These are phyloP conservation scores for Diplodia scrobiculata DNA, from an alignment of 2,329 filamentous ascomycete species.

Conservation along the genomic window DNA sequence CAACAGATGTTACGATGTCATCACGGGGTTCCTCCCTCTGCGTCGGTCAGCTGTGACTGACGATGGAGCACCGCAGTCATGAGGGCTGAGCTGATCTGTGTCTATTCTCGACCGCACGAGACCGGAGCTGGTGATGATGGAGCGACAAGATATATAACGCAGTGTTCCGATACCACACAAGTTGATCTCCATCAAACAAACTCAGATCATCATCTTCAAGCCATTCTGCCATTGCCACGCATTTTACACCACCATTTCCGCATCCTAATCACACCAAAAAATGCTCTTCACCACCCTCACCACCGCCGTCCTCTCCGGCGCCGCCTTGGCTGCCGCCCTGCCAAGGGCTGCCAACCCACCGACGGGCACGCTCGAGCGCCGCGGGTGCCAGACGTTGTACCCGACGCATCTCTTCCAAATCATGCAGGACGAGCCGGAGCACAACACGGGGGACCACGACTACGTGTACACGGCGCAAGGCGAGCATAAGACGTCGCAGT, in stretches of 20 bases:
- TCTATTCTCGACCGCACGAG: background rate
- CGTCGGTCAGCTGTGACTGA: background rate
- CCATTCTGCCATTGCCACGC: no score
- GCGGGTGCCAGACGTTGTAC: slow-evolving; percentile 34
- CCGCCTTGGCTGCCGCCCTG: slow-evolving; percentile 31
- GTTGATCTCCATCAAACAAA: background rate
- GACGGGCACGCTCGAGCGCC: slow-evolving; percentile 30
- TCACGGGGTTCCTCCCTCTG: background rate
- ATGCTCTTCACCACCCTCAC: slow-evolving; percentile 35
- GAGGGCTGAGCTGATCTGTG: background rate
- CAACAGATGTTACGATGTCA: slow-evolving; percentile 21
- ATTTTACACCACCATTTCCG: no score
- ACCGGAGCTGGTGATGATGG: background rate
- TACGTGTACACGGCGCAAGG: slow-evolving; percentile 11
- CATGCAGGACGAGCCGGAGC: slow-evolving; percentile 33
- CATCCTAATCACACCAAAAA: background rate
- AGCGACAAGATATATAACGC: background rate
- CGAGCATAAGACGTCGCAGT: slow-evolving; percentile 30
- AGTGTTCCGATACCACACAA: background rate
- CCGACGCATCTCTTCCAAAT: slow-evolving; percentile 33
- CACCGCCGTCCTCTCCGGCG: slow-evolving; percentile 30
- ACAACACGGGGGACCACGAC: slow-evolving; percentile 32
- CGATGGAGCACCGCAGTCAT: background rate
- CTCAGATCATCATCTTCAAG: background rate
- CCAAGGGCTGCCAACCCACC: slow-evolving; percentile 28